Conservation (phyloP, 179 eudicot genomes). For the Carnegiea gigantea region DNA sequence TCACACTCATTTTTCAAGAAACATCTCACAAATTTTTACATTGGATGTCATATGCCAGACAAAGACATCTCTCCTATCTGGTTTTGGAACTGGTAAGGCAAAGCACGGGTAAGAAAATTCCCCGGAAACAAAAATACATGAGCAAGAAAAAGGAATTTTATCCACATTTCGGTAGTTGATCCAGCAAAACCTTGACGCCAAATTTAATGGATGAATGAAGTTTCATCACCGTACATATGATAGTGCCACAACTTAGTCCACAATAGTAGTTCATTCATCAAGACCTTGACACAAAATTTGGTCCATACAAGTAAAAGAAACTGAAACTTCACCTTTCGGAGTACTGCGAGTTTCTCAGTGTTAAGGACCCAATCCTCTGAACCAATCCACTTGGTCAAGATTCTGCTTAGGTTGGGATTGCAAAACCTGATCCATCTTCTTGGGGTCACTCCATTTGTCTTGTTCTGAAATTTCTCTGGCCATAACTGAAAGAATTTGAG, state of each 20-base stretch:
- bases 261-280: too few species aligned
- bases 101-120: not conserved
- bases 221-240: not conserved
- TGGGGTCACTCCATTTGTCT: constrained; percentile 83
- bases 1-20: not conserved
- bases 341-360: constrained; percentile 61
- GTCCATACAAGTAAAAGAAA: not conserved
- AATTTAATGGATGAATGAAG: not conserved
- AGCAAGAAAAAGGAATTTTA: not conserved
- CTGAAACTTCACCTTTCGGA: constrained; percentile 46
- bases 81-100: not conserved
- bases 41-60: too few species aligned
- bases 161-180: not conserved
- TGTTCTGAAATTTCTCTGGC: constrained; percentile 83
- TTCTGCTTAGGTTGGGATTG: constrained; percentile 62
- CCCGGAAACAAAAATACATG: too few species aligned
- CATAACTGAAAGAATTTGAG: constrained; percentile 46
- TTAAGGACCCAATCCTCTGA: constrained; percentile 70
- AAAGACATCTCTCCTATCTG: not conserved
- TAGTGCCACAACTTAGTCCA: not conserved
- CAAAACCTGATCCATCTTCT: constrained; percentile 82
- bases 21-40: not conserved
- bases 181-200: not conserved
- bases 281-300: too few species aligned
- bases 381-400: constrained; percentile 70